Percentiles rank a stretch among this genome's conserved stretches.
phyloP scores from a whole-genome alignment of 192 early-diverging fungal genomes.

The Spizellomyces punctatus region DNA sequence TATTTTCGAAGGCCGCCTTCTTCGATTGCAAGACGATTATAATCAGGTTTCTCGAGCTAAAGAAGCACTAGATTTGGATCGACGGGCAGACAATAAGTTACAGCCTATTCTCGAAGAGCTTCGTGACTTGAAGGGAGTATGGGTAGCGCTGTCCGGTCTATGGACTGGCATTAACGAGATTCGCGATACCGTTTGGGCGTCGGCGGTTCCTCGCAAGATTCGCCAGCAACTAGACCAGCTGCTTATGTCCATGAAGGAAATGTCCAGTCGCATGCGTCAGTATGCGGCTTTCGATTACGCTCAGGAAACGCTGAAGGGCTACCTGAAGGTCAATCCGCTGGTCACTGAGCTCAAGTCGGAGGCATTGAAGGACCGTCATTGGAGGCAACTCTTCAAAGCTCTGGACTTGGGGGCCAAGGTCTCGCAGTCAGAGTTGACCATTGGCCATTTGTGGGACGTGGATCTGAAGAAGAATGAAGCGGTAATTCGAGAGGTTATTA shows the following conservation, averaged over 20 bases:
- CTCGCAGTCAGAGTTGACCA: slow-evolving; percentile 79
- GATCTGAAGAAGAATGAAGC: slow-evolving; percentile 87
- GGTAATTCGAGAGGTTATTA: slow-evolving; percentile 84
- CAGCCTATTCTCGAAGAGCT: slow-evolving; percentile 89
- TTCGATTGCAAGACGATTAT: slow-evolving; percentile 80
- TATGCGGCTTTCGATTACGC: slow-evolving; percentile 97
- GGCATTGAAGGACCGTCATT: slow-evolving; percentile 94
- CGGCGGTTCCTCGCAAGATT: slow-evolving; percentile 86
- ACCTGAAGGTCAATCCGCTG: slow-evolving; percentile 79
- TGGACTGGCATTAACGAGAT: slow-evolving; percentile 86
- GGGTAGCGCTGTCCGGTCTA: slow-evolving; percentile 77
- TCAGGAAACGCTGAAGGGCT: slow-evolving; percentile 78
- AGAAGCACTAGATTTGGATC: slow-evolving; percentile 89
- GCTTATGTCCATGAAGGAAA: slow-evolving; percentile 79
- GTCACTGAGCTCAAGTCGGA: slow-evolving; percentile 93
- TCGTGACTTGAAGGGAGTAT: slow-evolving; percentile 89
- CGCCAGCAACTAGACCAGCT: slow-evolving; percentile 85
- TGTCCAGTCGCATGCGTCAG: slow-evolving; percentile 95
- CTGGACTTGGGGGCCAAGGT: slow-evolving; percentile 74
- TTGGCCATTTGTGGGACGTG: slow-evolving; percentile 95
- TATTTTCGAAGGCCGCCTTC: slow-evolving; percentile 83
- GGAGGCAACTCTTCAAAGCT: slow-evolving; percentile 89
- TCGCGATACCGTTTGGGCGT: slow-evolving; percentile 85
- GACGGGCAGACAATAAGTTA: slow-evolving; percentile 66
- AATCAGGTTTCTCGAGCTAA: slow-evolving; percentile 88